phyloP scores from a whole-genome alignment of 2,329 filamentous ascomycete species.

The Gliomastix tumulicola region DNA sequence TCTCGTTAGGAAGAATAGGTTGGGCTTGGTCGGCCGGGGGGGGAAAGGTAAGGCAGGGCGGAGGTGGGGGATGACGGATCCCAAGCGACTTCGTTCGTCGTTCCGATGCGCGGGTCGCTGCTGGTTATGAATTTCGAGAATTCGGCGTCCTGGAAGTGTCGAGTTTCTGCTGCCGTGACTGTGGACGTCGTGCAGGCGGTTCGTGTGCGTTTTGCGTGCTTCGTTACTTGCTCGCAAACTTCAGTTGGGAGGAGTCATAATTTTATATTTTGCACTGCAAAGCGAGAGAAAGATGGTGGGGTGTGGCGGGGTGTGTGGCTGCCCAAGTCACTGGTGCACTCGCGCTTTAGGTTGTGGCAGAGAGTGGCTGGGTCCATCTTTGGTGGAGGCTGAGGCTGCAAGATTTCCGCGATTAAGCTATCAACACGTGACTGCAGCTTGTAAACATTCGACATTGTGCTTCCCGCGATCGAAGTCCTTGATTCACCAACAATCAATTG shows the following conservation, averaged over 20 bases:
- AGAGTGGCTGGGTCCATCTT: too few species aligned
- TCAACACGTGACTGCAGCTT: slow-evolving; percentile 25
- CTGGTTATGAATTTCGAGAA: too few species aligned
- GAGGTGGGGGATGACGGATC: slow-evolving; percentile 2
- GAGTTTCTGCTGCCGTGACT: too few species aligned
- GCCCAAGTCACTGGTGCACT: too few species aligned
- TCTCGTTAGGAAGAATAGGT: slow-evolving; percentile 1
- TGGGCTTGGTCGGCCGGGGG: background rate
- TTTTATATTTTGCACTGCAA: slow-evolving; percentile 32
- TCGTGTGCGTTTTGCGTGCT: too few species aligned
- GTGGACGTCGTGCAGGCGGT: too few species aligned
- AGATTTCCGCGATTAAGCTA: too few species aligned
- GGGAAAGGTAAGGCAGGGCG: background rate
- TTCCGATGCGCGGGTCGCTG: too few species aligned
- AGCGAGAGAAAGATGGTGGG: slow-evolving; percentile 31
- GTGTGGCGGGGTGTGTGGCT: slow-evolving; percentile 29
- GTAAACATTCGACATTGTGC: slow-evolving; percentile 25
- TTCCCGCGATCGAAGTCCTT: slow-evolving; percentile 1
- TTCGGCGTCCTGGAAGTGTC: too few species aligned
- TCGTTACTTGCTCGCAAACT: too few species aligned
- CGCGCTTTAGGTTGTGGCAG: too few species aligned
- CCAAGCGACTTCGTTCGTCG: slow-evolving; percentile 1
- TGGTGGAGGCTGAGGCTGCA: too few species aligned
- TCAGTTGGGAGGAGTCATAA: slow-evolving; percentile 35
- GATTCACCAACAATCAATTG: slow-evolving; percentile 9